Base-by-base conservation (phyloP, 2,329 filamentous ascomycete species). In the Penicillium sp. region DNA sequence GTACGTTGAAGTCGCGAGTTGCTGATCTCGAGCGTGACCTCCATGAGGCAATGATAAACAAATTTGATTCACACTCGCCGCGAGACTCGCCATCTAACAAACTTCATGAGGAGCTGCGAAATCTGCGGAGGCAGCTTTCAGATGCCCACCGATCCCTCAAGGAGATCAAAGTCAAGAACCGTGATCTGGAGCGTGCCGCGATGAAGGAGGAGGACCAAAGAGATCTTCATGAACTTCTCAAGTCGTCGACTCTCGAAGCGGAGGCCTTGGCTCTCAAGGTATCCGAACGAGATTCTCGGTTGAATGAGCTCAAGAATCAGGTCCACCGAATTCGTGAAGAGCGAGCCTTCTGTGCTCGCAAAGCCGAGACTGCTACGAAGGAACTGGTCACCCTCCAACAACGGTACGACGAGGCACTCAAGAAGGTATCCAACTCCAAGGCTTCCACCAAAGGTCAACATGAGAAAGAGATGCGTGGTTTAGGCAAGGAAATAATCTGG, bases 401-500 rank as follows among this genome's bases (percentile, higher is more conserved):
- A 4, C 88, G 89, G 28, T 87, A 87, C 69, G 89, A 92, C 72
- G 83, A 88, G 26, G 84, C 85, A 15, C 78, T 84, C 19, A 81
- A 85, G 62, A 83, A 82, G 57, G 71, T 81, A 15, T 73, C 72
- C 26, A 57, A 59, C 49, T 69, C 68, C 44, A 79, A 71, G 40
- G 69, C 68, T 78, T 69, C 81, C 79, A 68, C 80, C 82, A 75
- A 81, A 72, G 68, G 75, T 73, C 70, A 77, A 67, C 72, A 82
- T 74, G 82, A 85, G 54, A 88, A 89, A 50, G 88, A 92, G 71
- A 87, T 97, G 57, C 87, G 89, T 68, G 94, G 94, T 19, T 84
- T 98, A 73, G 86, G 88, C 57, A 91, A 95, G 80, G 93, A 98
- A 79, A 94, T 98, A 75, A 87, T 93, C 72, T 98, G 91, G 88